Conservation (phyloP, 805 yeast species). For the Zygoascus flipseniorum region DNA sequence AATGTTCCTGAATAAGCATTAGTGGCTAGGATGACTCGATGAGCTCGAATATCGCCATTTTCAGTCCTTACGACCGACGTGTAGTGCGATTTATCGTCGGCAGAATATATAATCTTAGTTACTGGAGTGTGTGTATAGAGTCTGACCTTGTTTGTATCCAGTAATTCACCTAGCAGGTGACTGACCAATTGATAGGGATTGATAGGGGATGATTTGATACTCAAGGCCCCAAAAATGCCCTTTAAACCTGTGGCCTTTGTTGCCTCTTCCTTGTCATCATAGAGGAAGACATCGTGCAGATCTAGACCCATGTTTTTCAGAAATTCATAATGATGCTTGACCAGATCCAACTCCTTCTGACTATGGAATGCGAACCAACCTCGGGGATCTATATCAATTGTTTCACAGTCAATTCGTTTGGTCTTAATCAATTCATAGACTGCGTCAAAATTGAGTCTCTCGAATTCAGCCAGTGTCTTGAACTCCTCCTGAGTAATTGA, state of each 20-base stretch:
- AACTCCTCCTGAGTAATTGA: not conserved
- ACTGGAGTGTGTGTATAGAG: conserved; percentile 38
- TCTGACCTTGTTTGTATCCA: conserved; percentile 30
- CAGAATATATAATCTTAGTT: conserved; percentile 19
- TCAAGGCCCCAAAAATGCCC: conserved; percentile 24
- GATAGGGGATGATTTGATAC: conserved; percentile 36
- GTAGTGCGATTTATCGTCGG: conserved; percentile 12
- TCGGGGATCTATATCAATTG: conserved; percentile 29
- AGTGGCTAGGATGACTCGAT: conserved; percentile 32
- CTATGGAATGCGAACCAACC: conserved; percentile 21
- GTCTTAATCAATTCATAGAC: conserved; percentile 25
- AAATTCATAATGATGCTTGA: not conserved
- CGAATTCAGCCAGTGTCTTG: conserved; percentile 4
- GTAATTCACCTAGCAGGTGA: conserved; percentile 26
- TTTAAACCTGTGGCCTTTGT: not conserved
- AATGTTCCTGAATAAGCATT: conserved; percentile 27
- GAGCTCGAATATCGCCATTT: conserved; percentile 26
- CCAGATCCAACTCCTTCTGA: not conserved
- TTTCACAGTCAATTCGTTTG: conserved; percentile 31
- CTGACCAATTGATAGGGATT: conserved; percentile 38
- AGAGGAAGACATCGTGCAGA: not conserved
- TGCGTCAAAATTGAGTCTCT: conserved; percentile 8
- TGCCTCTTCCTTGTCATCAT: not conserved
- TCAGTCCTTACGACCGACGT: not conserved
- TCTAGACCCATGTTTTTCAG: not conserved